phyloP scores from a whole-genome alignment of 1,284 basidiomycete species.

The Cryptococcus floricola region DNA sequence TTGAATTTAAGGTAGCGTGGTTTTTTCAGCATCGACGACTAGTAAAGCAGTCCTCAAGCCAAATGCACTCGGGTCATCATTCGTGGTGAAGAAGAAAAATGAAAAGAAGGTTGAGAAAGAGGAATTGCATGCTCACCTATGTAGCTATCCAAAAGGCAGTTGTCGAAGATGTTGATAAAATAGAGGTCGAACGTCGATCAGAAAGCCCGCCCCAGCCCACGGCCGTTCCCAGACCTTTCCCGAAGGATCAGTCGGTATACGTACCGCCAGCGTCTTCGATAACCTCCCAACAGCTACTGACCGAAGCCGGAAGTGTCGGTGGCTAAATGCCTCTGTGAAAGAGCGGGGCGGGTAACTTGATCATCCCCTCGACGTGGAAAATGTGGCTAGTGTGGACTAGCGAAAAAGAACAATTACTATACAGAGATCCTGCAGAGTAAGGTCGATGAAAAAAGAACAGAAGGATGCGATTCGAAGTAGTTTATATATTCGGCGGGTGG shows the following conservation, averaged over 20 bases:
- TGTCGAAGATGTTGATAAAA: not conserved
- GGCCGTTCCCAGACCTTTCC: conserved; percentile 22
- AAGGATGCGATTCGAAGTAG: not conserved
- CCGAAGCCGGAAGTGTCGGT: conserved; percentile 1
- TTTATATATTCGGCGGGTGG: not conserved
- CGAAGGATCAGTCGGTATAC: conserved; percentile 20
- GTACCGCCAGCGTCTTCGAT: conserved; percentile 49
- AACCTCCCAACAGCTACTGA: conserved; percentile 4
- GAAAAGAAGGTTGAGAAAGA: conserved; percentile 9
- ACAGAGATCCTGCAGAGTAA: conserved; percentile 43
- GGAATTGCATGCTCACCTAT: conserved; percentile 39
- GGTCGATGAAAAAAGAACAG: conserved; percentile 1
- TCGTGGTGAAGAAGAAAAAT: conserved; percentile 4
- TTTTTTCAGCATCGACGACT: conserved; percentile 46
- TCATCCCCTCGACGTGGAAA: conserved; percentile 51
- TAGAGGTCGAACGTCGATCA: conserved; percentile 39
- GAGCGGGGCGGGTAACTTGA: conserved; percentile 44
- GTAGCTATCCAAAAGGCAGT: not conserved
- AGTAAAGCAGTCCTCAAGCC: conserved; percentile 40
- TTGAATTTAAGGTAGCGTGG: conserved; percentile 47
- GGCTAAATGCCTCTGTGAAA: conserved; percentile 45
- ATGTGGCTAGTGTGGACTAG: conserved; percentile 50
- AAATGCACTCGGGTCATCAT: conserved; percentile 51
- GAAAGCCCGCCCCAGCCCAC: conserved; percentile 47
- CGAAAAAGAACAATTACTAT: conserved; percentile 46